phyloP scores from a whole-genome alignment of 2,329 filamentous ascomycete genomes.

The Cordyceps militaris region DNA sequence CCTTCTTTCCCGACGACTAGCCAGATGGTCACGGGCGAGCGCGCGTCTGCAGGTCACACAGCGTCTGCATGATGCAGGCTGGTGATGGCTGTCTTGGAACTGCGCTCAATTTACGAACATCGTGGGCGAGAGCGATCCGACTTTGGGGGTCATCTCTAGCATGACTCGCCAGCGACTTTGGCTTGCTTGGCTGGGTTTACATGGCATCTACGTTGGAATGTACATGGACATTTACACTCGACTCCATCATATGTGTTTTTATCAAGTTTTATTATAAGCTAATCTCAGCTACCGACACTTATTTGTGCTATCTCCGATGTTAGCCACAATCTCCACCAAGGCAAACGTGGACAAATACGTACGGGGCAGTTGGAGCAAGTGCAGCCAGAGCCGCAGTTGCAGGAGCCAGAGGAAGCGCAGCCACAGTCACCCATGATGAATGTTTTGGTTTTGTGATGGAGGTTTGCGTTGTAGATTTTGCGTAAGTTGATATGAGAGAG shows the following conservation, averaged over 20 bases:
- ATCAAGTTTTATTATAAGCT: conserved; percentile 22
- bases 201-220: neutral
- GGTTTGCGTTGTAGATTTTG: conserved; percentile 8
- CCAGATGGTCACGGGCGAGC: neutral
- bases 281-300: conserved; percentile 15
- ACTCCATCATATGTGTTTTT: neutral
- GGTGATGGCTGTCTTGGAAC: neutral
- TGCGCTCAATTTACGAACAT: neutral
- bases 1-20: conserved; percentile 23
- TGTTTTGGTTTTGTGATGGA: neutral
- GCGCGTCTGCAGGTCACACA: neutral
- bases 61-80: neutral
- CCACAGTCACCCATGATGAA: conserved; percentile 36
- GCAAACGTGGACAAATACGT: conserved; percentile 18
- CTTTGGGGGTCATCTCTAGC: neutral
- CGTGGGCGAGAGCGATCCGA: neutral
- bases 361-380: conserved; percentile 38
- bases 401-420: conserved; percentile 34
- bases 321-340: neutral
- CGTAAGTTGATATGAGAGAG: neutral
- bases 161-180: neutral
- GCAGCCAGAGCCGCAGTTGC: conserved; percentile 36
- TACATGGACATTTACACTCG: neutral
- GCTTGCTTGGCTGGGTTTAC: neutral
- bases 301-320: conserved; percentile 14